A percentile compares a stretch with the other conserved stretches of the same genome.
Evolutionary conservation across 2,329 filamentous ascomycete genomes (phyloP).

Genomic region (Colletotrichum shisoi): DNA sequence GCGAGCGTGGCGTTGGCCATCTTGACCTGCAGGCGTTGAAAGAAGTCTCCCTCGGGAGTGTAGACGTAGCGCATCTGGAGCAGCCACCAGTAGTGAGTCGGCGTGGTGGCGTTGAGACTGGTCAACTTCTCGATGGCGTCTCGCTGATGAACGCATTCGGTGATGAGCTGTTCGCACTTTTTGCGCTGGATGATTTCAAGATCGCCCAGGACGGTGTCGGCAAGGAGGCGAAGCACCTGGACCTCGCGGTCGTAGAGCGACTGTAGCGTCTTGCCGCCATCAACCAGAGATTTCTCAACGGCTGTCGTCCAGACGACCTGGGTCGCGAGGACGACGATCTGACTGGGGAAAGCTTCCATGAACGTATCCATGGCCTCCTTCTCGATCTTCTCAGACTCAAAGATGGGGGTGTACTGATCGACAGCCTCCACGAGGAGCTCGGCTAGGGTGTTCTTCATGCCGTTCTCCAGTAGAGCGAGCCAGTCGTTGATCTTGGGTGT

Average conservation of each 20-base stretch:
- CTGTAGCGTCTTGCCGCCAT: conserved; percentile 74
- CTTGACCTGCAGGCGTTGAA: conserved; percentile 85
- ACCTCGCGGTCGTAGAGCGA: conserved; percentile 82
- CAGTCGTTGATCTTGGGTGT: conserved; percentile 98
- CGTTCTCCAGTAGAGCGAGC: conserved; percentile 89
- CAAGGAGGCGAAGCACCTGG: conserved; percentile 83
- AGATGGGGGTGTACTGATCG: conserved; percentile 80
- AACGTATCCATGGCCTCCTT: conserved; percentile 76
- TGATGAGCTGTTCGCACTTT: conserved; percentile 98
- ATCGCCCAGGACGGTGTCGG: conserved; percentile 87
- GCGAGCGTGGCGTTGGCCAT: conserved; percentile 96
- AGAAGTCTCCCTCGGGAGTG: conserved; percentile 77
- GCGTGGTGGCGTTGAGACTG: conserved; percentile 73
- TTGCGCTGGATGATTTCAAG: conserved; percentile 86
- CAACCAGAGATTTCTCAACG: conserved; percentile 78
- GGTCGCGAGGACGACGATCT: conserved; percentile 93
- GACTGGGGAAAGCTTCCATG: conserved; percentile 84
- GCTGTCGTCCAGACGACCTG: conserved; percentile 93
- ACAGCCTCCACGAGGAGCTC: conserved; percentile 89
- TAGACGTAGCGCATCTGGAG: conserved; percentile 98
- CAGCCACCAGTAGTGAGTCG: conserved; percentile 89
- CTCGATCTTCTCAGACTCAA: conserved; percentile 75
- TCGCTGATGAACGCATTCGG: conserved; percentile 97
- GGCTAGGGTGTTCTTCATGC: conserved; percentile 93
- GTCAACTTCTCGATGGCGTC: conserved; percentile 90